Conservation (phyloP, 2,329 filamentous ascomycete species). For the Calycina marina region DNA sequence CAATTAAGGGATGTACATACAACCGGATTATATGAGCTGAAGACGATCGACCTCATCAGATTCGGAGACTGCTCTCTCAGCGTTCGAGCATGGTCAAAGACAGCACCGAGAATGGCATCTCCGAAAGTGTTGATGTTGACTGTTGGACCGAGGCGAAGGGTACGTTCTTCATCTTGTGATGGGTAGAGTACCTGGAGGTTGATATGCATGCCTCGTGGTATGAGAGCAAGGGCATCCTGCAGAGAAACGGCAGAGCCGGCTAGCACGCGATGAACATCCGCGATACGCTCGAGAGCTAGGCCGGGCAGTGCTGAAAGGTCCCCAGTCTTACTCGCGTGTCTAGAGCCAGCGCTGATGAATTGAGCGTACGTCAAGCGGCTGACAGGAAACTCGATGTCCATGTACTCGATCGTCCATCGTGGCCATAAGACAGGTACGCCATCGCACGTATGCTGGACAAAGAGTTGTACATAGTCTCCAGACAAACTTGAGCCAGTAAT, state of each 20-base stretch:
- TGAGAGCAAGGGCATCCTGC: slow-evolving; percentile 55
- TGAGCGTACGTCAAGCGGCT: slow-evolving; percentile 63
- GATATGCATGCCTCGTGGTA: slow-evolving; percentile 70
- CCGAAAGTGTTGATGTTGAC: slow-evolving; percentile 77
- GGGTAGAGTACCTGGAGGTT: slow-evolving; percentile 91
- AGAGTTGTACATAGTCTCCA: slow-evolving; percentile 86
- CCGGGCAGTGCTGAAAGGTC: slow-evolving; percentile 29
- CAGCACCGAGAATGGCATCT: slow-evolving; percentile 67
- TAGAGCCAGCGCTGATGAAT: slow-evolving; percentile 35
- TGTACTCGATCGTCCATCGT: slow-evolving; percentile 62
- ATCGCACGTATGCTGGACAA: slow-evolving; percentile 83
- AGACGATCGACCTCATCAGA: slow-evolving; percentile 73
- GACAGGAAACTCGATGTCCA: slow-evolving; percentile 68
- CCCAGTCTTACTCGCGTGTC: slow-evolving; percentile 16
- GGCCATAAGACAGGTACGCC: slow-evolving; percentile 79
- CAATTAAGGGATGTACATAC: slow-evolving; percentile 93
- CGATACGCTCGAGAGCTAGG: slow-evolving; percentile 38
- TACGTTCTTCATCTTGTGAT: slow-evolving; percentile 55
- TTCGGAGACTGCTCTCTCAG: slow-evolving; percentile 52
- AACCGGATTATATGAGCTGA: slow-evolving; percentile 81
- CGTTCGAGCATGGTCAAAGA: slow-evolving; percentile 79
- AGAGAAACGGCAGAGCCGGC: slow-evolving; percentile 68
- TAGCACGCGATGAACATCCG: slow-evolving; percentile 56
- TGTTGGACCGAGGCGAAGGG: slow-evolving; percentile 55
- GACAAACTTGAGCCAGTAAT: slow-evolving; percentile 91